Base-by-base conservation (phyloP, 768 basidiomycete genomes). In the Psilocybe azurescens region DNA sequence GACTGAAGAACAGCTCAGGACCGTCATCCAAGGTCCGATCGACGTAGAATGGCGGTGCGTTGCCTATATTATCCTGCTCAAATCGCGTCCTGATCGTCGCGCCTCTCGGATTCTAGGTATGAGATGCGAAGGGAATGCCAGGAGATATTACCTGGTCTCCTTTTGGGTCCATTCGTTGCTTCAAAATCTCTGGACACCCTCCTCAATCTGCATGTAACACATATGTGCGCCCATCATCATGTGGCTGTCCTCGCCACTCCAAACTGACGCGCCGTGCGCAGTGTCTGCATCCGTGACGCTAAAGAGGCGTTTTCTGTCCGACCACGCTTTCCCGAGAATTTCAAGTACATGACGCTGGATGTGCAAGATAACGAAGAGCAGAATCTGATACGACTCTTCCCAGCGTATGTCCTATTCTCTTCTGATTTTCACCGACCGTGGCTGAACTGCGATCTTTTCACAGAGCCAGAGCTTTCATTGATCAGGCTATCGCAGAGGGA, bases 101-200 rank as follows among this genome's bases (percentile, higher is more conserved):
- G 38, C 5, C 62, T 57, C 18, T 53, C 41, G 32, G 7, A 39
- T 30, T 57, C 3, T 49, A 94, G 91, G 69, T 97, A 97, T 70
- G 95, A 97, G 76, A 96, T 97, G 95, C 84, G 95, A 32, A 81
- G 95, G n/a, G 91, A 96, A 69, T 94, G 93, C 68, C 95, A 97
- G 77, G 91, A 95, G 74, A 96, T 97, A 65, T 79, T 93, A 0
- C 90, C 93, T 28, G 87, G 87, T 16, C 86, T 97, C 39, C 80
- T 87, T 29, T 86, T 97, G 5, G 95, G 95, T 0, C 94, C 95
- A 3, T 94, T 95, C 64, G 90, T 92, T 65, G 92, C 91, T 8
- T 94, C 93, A 1, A 96, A 95, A 73, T 89, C 90, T 0, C 78
- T 94, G 29, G 84, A 89, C 13, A 86, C 85, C 2, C 84, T 97